Evolutionary conservation across 108 stramenopile genomes (phyloP).

Genomic region (Mediolabrus comicus): DNA sequence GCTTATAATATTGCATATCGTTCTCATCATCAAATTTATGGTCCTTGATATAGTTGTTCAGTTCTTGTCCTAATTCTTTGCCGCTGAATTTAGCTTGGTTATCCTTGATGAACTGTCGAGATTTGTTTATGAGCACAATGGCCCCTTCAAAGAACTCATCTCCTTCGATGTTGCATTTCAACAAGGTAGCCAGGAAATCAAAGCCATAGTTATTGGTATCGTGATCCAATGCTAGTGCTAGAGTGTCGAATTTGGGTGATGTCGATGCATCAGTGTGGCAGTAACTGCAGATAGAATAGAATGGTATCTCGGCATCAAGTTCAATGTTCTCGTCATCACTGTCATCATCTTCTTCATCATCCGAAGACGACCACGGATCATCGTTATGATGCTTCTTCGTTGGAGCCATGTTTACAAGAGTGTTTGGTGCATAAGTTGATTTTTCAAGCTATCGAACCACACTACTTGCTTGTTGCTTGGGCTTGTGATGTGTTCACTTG

Average conservation of each 20-base stretch:
- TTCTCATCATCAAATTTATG: conserved; percentile 17
- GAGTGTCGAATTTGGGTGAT: conserved; percentile 25
- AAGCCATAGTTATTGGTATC: conserved; percentile 33
- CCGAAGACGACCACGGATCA: conserved; percentile 36
- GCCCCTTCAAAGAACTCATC: conserved; percentile 49
- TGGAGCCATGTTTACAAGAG: conserved; percentile 9
- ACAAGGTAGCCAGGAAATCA: conserved; percentile 22
- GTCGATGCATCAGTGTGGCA: conserved; percentile 12
- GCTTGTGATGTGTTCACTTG: too few relatives aligned
- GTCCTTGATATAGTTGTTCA: conserved; percentile 25
- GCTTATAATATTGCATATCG: conserved; percentile 38
- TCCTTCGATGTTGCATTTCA: conserved; percentile 2
- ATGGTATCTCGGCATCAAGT: conserved; percentile 20
- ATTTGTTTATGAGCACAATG: conserved; percentile 45
- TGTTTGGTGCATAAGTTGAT: too few relatives aligned
- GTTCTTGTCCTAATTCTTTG: conserved; percentile 20
- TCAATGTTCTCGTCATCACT: conserved; percentile 18
- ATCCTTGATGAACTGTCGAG: conserved; percentile 43
- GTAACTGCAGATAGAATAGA: conserved; percentile 39
- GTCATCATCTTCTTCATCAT: conserved; percentile 19
- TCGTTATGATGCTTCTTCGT: conserved; percentile 12
- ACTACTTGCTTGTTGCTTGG: too few relatives aligned
- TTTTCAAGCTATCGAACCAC: too few relatives aligned
- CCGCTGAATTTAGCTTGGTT: conserved; percentile 2
- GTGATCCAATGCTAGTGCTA: conserved; percentile 32